Evolutionary conservation across 75 land plant species (phyloP).

Genomic region (Chamaecyparis obtusa): DNA sequence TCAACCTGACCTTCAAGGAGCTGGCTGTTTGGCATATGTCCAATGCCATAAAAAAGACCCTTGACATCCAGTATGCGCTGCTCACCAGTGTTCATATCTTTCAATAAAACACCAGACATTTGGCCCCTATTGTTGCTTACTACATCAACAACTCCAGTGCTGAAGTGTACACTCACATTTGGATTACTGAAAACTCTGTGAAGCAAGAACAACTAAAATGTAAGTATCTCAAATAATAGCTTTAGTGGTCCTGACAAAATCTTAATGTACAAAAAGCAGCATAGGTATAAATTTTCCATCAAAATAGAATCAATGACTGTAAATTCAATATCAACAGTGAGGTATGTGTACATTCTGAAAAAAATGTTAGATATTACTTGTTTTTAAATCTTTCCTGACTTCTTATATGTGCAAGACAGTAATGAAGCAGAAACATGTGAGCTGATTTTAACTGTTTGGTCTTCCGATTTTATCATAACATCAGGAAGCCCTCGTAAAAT

Average conservation of each 20-base stretch:
- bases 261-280: not conserved
- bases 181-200: constrained; percentile 86
- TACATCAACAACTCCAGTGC: constrained; percentile 78
- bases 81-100: constrained; percentile 50
- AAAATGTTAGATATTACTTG: not conserved
- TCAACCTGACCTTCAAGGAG: constrained; percentile 84
- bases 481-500: constrained; percentile 4
- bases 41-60: constrained; percentile 96
- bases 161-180: constrained; percentile 90
- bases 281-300: not conserved
- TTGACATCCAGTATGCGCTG: constrained; percentile 66
- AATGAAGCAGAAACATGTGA: not conserved
- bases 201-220: constrained; percentile 72
- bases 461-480: not conserved
- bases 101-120: constrained; percentile 73
- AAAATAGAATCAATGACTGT: not conserved
- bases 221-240: constrained; percentile 46
- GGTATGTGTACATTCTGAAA: not conserved
- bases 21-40: constrained; percentile 94
- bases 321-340: not conserved
- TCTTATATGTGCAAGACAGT: not conserved
- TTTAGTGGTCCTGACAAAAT: not conserved
- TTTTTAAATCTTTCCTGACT: not conserved
- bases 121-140: constrained; percentile 83
- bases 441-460: not conserved